Conservation (phyloP, 2,329 filamentous ascomycete genomes). For the Fusarium transvaalense region DNA sequence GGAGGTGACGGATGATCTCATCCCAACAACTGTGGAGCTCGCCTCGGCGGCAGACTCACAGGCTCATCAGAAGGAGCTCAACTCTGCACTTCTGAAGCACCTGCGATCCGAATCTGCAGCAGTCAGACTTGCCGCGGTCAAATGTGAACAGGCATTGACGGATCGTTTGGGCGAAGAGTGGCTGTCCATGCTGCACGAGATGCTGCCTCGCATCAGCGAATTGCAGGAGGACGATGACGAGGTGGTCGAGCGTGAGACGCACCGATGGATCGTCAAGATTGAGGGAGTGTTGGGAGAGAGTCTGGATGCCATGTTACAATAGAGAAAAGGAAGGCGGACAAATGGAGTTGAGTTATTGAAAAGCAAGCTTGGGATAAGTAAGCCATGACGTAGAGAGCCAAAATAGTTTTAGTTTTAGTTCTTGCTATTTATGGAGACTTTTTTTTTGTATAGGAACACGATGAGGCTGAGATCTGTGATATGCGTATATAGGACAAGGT, state of each 20-base stretch:
- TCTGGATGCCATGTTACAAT: constrained; percentile 91
- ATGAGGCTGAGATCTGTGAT: constrained; percentile 6
- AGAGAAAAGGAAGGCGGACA: constrained; percentile 53
- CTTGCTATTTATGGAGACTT: constrained; percentile 28
- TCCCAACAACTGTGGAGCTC: constrained; percentile 83
- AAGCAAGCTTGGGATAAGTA: constrained; percentile 26
- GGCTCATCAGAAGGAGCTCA: constrained; percentile 92
- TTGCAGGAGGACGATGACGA: constrained; percentile 97
- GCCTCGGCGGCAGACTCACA: constrained; percentile 84
- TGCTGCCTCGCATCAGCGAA: constrained; percentile 96
- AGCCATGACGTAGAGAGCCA: constrained; percentile 30
- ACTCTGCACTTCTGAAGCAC: constrained; percentile 80
- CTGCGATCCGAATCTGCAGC: constrained; percentile 78
- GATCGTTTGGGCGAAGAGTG: constrained; percentile 90
- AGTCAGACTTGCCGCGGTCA: constrained; percentile 84
- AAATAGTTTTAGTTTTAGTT: constrained; percentile 3
- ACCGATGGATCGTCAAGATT: constrained; percentile 90
- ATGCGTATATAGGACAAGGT: constrained; percentile 1
- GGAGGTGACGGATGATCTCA: constrained; percentile 65
- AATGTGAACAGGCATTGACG: constrained; percentile 83
- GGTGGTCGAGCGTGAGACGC: constrained; percentile 87
- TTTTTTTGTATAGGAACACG: constrained; percentile 7
- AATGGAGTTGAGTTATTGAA: constrained; percentile 29
- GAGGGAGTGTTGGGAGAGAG: constrained; percentile 91
- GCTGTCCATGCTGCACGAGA: constrained; percentile 91